Base-by-base conservation (phyloP, 2,329 filamentous ascomycete genomes). In the Monosporascus sp. region DNA sequence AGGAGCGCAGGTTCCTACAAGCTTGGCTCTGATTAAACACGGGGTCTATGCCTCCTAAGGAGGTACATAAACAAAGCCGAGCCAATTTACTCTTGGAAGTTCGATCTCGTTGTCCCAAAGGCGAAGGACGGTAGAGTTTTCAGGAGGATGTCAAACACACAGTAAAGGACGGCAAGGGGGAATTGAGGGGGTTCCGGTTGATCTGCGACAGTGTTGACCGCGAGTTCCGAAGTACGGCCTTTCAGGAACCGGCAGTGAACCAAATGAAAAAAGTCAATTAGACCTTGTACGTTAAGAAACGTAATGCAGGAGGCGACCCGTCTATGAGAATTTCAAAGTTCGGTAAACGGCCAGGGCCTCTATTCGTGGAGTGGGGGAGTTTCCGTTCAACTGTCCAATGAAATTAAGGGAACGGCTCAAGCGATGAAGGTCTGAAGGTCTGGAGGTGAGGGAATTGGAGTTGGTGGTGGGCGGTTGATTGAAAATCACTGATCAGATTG, bases 401-500 rank as follows among this genome's bases (percentile, higher is more conserved):
- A 49, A 50, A 51, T 49, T 51, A 20, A 43, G 53, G 53, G 24
- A 53, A 48, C 31, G 17, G 47, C 24, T 24, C 25, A 22, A 39
- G 43, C 27, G 37, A 51, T 48, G 41, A 24, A 41, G 48, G 38
- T 17, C 37, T 36, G 39, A 54, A 55, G 51, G 50, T 50, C 9
- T 31, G 20, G 48, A 53, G 56, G 57, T 53, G 54, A 57, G 55
- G 41, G 52, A 53, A 54, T 36, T 31, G 25, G 54, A 53, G 39
- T 54, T 46, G 48, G 47, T 49, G 47, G 50, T 31, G 49, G 55
- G 50, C 36, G 52, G 60, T 57, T 59, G 58, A 58, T 58, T 50
- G 58, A 57, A 61, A 63, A 62, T 57, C 59, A 67, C 66, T 69
- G 67, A 69, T 69, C 66, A 67, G 67, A 69, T 69, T 69, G 67